Base-by-base conservation (phyloP, 2,329 filamentous ascomycete species). In the Mycosphaerella sp. region DNA sequence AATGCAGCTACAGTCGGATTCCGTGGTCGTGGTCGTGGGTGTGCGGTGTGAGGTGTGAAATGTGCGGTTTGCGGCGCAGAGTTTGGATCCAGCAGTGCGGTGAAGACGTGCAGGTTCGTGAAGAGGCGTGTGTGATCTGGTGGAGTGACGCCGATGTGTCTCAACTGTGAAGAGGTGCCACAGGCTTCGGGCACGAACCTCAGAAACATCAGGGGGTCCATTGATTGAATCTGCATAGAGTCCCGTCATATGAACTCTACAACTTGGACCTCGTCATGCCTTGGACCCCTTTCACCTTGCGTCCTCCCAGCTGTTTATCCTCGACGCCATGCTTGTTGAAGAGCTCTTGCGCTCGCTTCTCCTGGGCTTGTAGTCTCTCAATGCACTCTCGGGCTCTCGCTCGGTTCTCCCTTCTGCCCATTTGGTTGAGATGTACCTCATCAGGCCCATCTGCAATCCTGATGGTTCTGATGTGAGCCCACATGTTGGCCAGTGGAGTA, bases 361-460 rank as follows among this genome's bases (percentile, higher is more conserved):
- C 79, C 75, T 92, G 87, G 67, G 73, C 76, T 62, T 78, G 73
- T 54, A 90, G 83, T 67, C 79, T 80, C 57, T 78, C 75, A 42
- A 84, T 76, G 39, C 59, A 68, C 45, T 61, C 56, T 29, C 49
- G 48, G 62, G 79, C 80, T 60, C 74, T 69, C 53, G 82, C 84
- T 60, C 81, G 80, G 70, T 89, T 91, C 78, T 93, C 88, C 63
- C 89, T 89, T 63, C 80, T 78, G 12, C 87, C 88, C 76, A 93
- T 77, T 74, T 93, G 88, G 70, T 88, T 77, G 61, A 91, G 73
- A 71, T 95, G 93, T 57, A 97, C 93, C 81, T 98, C 93, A 73
- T 98, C 93, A 0, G 93, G 93, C 0, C 93, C 93, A 72, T 98
- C 93, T 0, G 69, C 68, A 46, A 70, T 67, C 23, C 66, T 41